Base-by-base conservation (phyloP, 1,139 yeast genomes). In the Saccharomyces pastorianus region DNA sequence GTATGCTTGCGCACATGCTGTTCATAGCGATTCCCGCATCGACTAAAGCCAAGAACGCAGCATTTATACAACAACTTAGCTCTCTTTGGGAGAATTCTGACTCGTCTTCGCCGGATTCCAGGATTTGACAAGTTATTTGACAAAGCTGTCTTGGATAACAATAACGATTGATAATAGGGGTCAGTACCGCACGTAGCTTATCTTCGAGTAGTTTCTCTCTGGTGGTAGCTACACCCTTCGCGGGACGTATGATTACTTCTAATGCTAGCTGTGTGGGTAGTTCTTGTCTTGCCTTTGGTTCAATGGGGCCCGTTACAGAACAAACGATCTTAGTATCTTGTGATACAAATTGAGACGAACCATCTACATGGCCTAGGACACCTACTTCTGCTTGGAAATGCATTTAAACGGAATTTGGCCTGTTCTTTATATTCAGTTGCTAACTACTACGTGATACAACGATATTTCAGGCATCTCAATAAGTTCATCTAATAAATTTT, bases 281-380 rank as follows among this genome's bases (percentile, higher is more conserved):
- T 68, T 93, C 99, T 67, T 90, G 96, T 62, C 95, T 79, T 20
- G 81, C 71, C 69, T 85, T 86, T 9, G 91, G 88, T 64, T 91
- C 98, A 49, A 91, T 79, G 0, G 99, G 99, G 0, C 99, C 99
- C 0, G 91, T 80, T 1, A 91, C 91, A 0, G 96, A 83, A 47
- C 85, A 82, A 3, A 89, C 70, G 6, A 87, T 83, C 59, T 81
- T 80, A 1, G 88, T 82, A 25, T 67, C 70, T 6, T 77, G 79
- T 25, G 73, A 67, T 26, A 71, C 66, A 59, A 85, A 74, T 50
- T 79, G 80, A 0, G 95, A 84, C 1, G 96, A 88, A 1, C 97
- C 97, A 68, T 88, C 96, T 1, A 84, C 91, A 58, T 82, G 79
- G 51, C 73, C 70, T 53, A 87, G 69, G 3, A 77, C 54, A 2